phyloP scores from a whole-genome alignment of 2,329 filamentous ascomycete genomes.

The Exophiala viscosa region DNA sequence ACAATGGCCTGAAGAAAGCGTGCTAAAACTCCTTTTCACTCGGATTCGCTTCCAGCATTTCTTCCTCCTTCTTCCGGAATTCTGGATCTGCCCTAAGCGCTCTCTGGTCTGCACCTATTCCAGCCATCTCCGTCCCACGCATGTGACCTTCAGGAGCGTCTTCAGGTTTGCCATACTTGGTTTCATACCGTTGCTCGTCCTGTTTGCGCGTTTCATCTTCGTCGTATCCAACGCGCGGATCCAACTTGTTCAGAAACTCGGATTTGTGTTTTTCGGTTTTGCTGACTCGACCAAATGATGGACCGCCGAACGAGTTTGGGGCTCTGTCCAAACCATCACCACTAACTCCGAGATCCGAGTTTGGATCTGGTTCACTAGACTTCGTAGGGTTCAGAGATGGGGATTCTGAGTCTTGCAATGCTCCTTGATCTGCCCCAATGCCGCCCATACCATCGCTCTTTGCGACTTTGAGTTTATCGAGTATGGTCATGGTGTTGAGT shows the following conservation, averaged over 20 bases:
- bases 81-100: conserved; percentile 1
- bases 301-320: conserved; percentile 11
- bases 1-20: no score
- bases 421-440: conserved; percentile 11
- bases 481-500: conserved; percentile 1
- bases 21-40: neutral
- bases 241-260: conserved; percentile 9
- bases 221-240: conserved; percentile 10
- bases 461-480: conserved; percentile 9
- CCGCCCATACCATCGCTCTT: conserved; percentile 10
- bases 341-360: neutral
- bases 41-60: neutral
- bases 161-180: conserved; percentile 9
- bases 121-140: conserved; percentile 8
- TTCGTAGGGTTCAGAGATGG: neutral
- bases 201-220: conserved; percentile 2
- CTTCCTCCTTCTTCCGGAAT: neutral
- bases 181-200: conserved; percentile 4
- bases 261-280: conserved; percentile 4
- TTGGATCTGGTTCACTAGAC: neutral
- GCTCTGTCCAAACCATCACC: conserved; percentile 4
- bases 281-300: conserved; percentile 13
- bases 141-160: conserved; percentile 1
- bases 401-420: neutral
- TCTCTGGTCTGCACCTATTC: conserved; percentile 7